Conservation (phyloP, 345 rosid species). For the Atalantia buxifolia region DNA sequence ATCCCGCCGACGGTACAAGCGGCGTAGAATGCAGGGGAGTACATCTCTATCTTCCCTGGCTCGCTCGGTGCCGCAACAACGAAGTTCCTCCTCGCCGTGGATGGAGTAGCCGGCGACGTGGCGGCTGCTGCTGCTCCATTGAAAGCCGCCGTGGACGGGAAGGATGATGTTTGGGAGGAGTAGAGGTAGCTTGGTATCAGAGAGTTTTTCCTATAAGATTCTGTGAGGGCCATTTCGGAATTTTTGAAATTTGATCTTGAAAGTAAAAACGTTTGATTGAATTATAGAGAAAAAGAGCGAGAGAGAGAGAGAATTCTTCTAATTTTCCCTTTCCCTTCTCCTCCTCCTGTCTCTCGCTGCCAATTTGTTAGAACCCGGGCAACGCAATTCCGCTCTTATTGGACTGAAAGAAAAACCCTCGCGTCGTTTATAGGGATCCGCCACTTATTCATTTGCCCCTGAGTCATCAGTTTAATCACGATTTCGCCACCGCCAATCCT, state of each 20-base stretch:
- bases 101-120: neutral
- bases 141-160: constrained; percentile 25
- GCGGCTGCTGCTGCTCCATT: constrained; percentile 13
- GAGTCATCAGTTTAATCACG: constrained; percentile 3
- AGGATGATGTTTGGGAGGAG: constrained; percentile 33
- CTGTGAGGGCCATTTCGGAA: constrained; percentile 42
- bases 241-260: neutral
- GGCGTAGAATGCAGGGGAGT: constrained; percentile 84
- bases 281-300: neutral
- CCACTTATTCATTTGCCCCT: neutral
- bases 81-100: constrained; percentile 26
- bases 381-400: constrained; percentile 27
- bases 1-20: constrained; percentile 90
- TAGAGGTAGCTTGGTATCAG: constrained; percentile 75
- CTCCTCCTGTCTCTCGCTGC: constrained; percentile 32
- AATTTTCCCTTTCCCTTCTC: neutral
- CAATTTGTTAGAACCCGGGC: constrained; percentile 8
- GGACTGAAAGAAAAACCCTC: constrained; percentile 24
- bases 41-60: constrained; percentile 79
- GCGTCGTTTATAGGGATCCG: constrained; percentile 10
- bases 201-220: constrained; percentile 37
- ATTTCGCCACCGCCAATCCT: neutral
- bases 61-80: constrained; percentile 61
- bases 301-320: neutral
- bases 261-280: too few relatives aligned